Conservation (phyloP, 352 stramenopile species). For the Phytophthora vignae region DNA sequence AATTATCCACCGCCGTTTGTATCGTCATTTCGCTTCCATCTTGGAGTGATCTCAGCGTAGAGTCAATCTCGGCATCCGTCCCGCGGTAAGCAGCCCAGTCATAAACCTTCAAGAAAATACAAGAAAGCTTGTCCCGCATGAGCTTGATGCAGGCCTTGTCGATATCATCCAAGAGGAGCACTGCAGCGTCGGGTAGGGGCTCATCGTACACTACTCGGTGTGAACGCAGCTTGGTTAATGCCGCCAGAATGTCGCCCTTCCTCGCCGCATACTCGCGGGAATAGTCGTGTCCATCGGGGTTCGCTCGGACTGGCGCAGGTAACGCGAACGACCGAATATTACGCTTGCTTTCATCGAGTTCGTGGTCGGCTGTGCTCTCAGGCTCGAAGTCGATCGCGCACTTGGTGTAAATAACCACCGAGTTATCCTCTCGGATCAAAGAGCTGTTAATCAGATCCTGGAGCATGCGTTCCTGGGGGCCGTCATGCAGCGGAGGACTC, state of each 20-base stretch:
- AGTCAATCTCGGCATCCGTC: neutral
- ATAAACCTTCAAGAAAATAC: neutral
- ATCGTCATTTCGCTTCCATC: neutral
- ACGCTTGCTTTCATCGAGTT: conserved; percentile 16
- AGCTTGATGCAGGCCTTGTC: no score
- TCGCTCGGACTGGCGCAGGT: neutral
- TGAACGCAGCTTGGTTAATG: neutral
- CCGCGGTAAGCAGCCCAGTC: conserved; percentile 5
- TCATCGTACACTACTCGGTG: conserved; percentile 7
- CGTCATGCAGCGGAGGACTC: conserved; percentile 22
- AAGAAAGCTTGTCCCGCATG: no score
- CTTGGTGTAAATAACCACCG: conserved; percentile 32
- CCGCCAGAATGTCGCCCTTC: conserved; percentile 2
- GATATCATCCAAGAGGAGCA: conserved; percentile 1
- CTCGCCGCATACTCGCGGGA: conserved; percentile 3
- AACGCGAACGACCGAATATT: conserved; percentile 19
- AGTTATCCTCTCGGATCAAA: conserved; percentile 22
- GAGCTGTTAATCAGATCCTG: conserved; percentile 25
- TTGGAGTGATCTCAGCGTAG: conserved; percentile 1
- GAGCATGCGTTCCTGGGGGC: conserved; percentile 12
- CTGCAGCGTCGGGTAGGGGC: conserved; percentile 3
- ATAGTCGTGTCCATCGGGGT: conserved; percentile 19
- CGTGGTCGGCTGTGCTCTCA: conserved; percentile 17
- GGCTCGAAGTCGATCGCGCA: conserved; percentile 26
- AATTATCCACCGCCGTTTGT: neutral